phyloP scores from a whole-genome alignment of 306 rosid genomes.

The Cajanus cajan region DNA sequence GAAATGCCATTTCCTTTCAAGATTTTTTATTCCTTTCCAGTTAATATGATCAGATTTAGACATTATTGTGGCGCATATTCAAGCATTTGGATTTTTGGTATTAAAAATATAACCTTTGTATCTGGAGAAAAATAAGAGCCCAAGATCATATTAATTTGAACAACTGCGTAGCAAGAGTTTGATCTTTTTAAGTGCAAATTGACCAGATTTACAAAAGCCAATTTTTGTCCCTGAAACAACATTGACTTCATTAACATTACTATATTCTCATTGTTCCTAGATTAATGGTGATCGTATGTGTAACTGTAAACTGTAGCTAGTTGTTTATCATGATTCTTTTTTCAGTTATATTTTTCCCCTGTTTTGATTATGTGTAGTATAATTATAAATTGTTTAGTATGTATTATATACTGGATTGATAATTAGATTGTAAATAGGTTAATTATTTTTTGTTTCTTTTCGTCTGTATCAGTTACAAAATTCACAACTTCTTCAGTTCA shows the following conservation, averaged over 20 bases:
- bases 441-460: neutral
- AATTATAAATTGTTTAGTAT: neutral
- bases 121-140: neutral
- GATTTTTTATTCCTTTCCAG: neutral
- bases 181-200: neutral
- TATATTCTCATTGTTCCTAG: neutral
- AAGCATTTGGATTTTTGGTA: neutral
- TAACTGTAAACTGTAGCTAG: neutral
- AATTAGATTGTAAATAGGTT: neutral
- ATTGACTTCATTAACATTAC: neutral
- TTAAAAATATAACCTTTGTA: neutral
- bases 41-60: neutral
- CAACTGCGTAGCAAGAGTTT: neutral
- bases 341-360: too few species aligned
- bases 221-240: neutral
- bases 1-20: neutral
- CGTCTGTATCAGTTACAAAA: neutral
- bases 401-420: neutral
- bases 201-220: neutral
- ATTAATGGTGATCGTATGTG: neutral
- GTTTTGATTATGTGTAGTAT: neutral
- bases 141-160: neutral
- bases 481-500: neutral
- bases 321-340: neutral
- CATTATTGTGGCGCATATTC: neutral